Percentiles rank a stretch among this genome's conserved stretches.
These are phyloP conservation scores for Penicillium silybi DNA, from an alignment of 495 filamentous ascomycete genomes.

Conservation along the genomic window DNA sequence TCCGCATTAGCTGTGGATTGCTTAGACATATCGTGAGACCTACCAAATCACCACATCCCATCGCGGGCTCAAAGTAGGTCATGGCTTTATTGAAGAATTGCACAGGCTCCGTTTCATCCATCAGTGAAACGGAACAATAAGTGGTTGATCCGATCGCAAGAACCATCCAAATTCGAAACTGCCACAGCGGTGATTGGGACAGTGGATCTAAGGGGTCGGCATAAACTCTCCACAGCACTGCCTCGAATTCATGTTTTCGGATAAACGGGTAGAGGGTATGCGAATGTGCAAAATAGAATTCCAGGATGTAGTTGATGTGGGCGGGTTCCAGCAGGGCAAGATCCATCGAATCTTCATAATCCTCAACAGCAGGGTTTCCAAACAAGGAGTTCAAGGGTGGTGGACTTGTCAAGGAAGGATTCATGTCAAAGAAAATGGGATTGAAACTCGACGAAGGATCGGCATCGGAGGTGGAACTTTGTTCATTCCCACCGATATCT, in stretches of 20 bases:
- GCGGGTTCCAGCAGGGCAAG: slow-evolving; percentile 18
- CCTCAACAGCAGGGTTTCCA: slow-evolving; percentile 12
- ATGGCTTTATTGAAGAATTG: slow-evolving; percentile 36
- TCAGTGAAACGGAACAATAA: slow-evolving; percentile 32
- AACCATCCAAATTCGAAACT: slow-evolving; percentile 40
- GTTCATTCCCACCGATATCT: slow-evolving; percentile 11
- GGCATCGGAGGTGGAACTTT: neutral
- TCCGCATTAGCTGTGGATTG: neutral
- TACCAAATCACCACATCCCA: slow-evolving; percentile 37
- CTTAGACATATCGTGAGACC: neutral
- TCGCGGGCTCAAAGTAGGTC: slow-evolving; percentile 32
- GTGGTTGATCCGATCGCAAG: slow-evolving; percentile 39
- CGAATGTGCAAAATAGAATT: slow-evolving; percentile 42
- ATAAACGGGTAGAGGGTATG: slow-evolving; percentile 40
- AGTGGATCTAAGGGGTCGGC: slow-evolving; percentile 22
- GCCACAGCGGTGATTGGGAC: slow-evolving; percentile 25
- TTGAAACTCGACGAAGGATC: slow-evolving; percentile 13
- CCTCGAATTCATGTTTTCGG: slow-evolving; percentile 24
- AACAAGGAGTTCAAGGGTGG: slow-evolving; percentile 17
- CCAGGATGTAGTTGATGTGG: slow-evolving; percentile 26
- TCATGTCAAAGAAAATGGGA: slow-evolving; percentile 12
- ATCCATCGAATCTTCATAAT: slow-evolving; percentile 13
- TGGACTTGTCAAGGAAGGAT: slow-evolving; percentile 15
- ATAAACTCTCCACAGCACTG: slow-evolving; percentile 26
- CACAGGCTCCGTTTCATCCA: slow-evolving; percentile 36